Base-by-base conservation (phyloP, 2,329 filamentous ascomycete species). In the Nigrospora sphaerica region DNA sequence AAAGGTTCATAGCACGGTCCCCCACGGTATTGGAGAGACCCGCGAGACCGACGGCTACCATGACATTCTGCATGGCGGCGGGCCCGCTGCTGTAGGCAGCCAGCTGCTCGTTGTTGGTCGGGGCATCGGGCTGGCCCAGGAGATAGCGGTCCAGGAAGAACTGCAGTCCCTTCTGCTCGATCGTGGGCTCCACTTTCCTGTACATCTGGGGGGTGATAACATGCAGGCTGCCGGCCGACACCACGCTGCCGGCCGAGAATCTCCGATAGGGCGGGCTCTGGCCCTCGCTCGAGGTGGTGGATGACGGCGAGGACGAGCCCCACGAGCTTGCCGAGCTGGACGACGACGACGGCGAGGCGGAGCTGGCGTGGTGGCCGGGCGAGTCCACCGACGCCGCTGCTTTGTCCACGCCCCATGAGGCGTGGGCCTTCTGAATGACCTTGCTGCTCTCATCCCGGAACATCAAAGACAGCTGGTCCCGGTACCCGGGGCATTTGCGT, bases 381-480 rank as follows among this genome's bases (percentile, higher is more conserved):
- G 23, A 28, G 6, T 9, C 23, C 23, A 28, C 23, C 23, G 23
- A 2, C 23, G 5, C 23, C 23, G 5, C 23, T 10, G 23, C 23
- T 10, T 28, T 28, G 10, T 28, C 23, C 7, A 28, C 23, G 47
- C 68, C 71, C 73, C 68, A 76, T 61, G 69, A 74, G 23, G 73
- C 74, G 46, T 77, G 74, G 17, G 75, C 75, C 57, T 80, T 83
- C 51, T 72, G 72, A 23, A 79, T 75, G 39, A 83, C 79, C 55
- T 81, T 78, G 54, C 69, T 75, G 55, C 77, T 83, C 63, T 85
- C 80, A 64, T 85, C 80, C 34, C 80, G 77, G 58, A 85, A 85
- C 73, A 84, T 77, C 47, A 84, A 67, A 32, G 79, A 80, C 32
- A 83, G 64, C 60, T 81, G 77, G 52, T 84, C 80, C 53, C 81